These are phyloP conservation scores for Plasmodium gallinaceum DNA, from an alignment of 169 alveolate genomes.

Conservation along the genomic window DNA sequence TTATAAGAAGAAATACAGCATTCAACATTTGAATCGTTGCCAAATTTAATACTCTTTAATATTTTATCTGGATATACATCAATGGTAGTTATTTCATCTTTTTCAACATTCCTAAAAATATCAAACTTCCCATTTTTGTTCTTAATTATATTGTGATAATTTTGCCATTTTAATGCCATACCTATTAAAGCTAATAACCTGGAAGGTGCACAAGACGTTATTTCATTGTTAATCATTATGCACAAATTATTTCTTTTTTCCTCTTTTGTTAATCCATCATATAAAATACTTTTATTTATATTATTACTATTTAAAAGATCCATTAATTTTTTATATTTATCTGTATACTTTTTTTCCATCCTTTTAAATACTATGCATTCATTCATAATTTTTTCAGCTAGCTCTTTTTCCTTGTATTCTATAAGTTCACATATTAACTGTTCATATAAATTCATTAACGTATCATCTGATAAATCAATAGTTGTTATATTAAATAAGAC, in stretches of 20 bases:
- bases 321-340: conserved; percentile 44
- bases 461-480: conserved; percentile 82
- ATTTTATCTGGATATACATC: conserved; percentile 80
- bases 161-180: conserved; percentile 89
- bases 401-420: conserved; percentile 81
- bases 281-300: conserved; percentile 21
- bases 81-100: conserved; percentile 65
- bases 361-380: conserved; percentile 72
- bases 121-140: conserved; percentile 79
- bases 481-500: conserved; percentile 83
- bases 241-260: conserved; percentile 73
- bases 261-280: conserved; percentile 71
- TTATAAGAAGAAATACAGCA: conserved; percentile 89
- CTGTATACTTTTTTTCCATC: conserved; percentile 53
- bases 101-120: conserved; percentile 83
- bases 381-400: conserved; percentile 79
- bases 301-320: conserved; percentile 25
- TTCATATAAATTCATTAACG: conserved; percentile 81
- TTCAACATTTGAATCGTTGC: conserved; percentile 89
- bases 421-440: conserved; percentile 85
- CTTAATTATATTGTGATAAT: conserved; percentile 81
- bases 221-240: conserved; percentile 73
- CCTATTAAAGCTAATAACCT: conserved; percentile 83
- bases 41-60: conserved; percentile 83
- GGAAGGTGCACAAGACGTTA: conserved; percentile 85